Percentiles rank a stretch among this genome's conserved stretches.
These are phyloP conservation scores for Draba incana DNA, from an alignment of 345 rosid species.

Conservation along the genomic window DNA sequence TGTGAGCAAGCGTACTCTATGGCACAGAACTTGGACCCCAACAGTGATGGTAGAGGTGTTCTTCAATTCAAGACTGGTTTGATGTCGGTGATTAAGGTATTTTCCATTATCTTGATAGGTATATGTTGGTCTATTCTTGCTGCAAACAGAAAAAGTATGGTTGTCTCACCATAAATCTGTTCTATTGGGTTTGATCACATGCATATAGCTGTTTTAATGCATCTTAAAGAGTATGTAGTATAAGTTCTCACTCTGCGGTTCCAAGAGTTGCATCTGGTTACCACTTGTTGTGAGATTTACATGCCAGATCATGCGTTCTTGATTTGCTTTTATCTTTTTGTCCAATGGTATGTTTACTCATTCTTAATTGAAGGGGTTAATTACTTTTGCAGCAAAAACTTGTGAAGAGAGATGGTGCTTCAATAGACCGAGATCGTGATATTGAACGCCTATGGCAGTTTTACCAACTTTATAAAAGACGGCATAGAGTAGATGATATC, in stretches of 20 bases:
- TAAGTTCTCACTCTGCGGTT: not conserved
- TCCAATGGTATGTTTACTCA: conserved; percentile 18
- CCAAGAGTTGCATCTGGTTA: not conserved
- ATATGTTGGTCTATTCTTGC: not conserved
- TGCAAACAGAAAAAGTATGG: not conserved
- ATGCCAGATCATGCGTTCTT: not conserved
- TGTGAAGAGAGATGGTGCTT: conserved; percentile 76
- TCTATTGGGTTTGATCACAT: conserved; percentile 3
- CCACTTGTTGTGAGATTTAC: not conserved
- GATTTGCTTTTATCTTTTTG: conserved; percentile 16
- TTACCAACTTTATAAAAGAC: conserved; percentile 72
- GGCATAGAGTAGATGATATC: conserved; percentile 82
- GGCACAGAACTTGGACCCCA: conserved; percentile 96
- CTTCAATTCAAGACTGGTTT: conserved; percentile 99
- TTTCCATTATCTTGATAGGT: conserved; percentile 12
- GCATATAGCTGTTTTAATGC: conserved; percentile 15
- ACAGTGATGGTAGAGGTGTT: conserved; percentile 95
- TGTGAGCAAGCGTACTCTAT: conserved; percentile 96
- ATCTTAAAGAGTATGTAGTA: conserved; percentile 7
- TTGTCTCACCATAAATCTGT: conserved; percentile 21
- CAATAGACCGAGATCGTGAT: conserved; percentile 80
- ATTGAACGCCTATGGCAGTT: conserved; percentile 84
- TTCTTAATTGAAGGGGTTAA: conserved; percentile 15
- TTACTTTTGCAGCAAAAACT: conserved; percentile 85
- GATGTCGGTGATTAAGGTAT: conserved; percentile 90